Percentiles rank a stretch among this genome's conserved stretches.
phyloP scores from a whole-genome alignment of 1,284 basidiomycete genomes.

The Ganoderma leucocontextum region DNA sequence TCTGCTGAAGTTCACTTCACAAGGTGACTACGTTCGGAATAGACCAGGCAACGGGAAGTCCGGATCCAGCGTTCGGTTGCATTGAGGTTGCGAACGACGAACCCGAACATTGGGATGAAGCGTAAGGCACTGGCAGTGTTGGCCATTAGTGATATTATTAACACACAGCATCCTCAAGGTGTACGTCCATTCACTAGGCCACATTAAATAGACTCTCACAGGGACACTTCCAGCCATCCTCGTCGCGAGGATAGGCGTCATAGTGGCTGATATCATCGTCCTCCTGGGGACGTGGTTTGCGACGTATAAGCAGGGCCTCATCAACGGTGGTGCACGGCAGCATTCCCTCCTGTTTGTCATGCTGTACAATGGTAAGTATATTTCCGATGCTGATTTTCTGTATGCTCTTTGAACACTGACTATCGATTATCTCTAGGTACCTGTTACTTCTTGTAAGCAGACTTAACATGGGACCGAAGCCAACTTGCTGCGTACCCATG shows the following conservation, averaged over 20 bases:
- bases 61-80: background rate
- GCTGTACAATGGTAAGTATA: background rate
- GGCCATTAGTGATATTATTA: background rate
- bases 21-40: background rate
- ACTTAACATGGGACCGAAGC: background rate
- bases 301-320: background rate
- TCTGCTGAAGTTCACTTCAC: background rate
- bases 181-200: background rate
- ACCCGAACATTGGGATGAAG: background rate
- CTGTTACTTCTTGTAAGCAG: conserved; percentile 1
- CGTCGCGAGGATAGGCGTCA: background rate
- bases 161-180: background rate
- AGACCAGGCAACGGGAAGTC: background rate
- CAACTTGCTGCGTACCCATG: background rate
- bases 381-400: background rate
- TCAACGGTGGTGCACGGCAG: background rate
- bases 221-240: background rate
- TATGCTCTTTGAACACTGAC: background rate
- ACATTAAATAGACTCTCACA: background rate
- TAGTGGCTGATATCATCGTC: background rate
- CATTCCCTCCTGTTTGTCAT: conserved; percentile 1
- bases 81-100: background rate
- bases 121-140: background rate
- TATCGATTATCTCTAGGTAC: background rate
- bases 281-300: background rate